A percentile compares a stretch with the other conserved stretches of the same genome.
Conservation (phyloP, 306 rosid species). For the Myrica gale region DNA sequence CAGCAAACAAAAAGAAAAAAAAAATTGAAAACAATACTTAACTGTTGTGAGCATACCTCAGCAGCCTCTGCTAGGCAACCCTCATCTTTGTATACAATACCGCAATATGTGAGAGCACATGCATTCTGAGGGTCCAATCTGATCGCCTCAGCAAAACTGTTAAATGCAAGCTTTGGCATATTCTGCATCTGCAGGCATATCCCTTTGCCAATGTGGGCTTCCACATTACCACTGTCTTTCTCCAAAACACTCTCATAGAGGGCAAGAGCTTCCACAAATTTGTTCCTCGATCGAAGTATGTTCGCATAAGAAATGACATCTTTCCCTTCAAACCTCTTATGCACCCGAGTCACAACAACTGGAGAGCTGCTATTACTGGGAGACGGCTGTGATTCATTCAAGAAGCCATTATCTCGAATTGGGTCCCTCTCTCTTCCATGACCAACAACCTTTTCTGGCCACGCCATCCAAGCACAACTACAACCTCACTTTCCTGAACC, state of each 20-base stretch:
- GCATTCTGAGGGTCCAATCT: constrained; percentile 80
- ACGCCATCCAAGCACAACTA: constrained; percentile 49
- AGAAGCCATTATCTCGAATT: constrained; percentile 67
- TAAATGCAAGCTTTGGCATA: constrained; percentile 79
- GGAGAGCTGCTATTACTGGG: constrained; percentile 44
- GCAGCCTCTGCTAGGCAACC: constrained; percentile 92
- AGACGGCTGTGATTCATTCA: constrained; percentile 51
- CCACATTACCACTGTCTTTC: constrained; percentile 62
- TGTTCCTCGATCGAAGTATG: constrained; percentile 83
- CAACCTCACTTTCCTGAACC: constrained; percentile 35
- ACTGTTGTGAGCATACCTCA: constrained; percentile 57
- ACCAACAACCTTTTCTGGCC: constrained; percentile 54
- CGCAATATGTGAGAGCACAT: constrained; percentile 86
- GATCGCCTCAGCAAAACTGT: constrained; percentile 76
- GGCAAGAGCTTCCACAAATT: constrained; percentile 77
- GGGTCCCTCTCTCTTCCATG: constrained; percentile 53
- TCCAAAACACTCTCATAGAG: constrained; percentile 70
- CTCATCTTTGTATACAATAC: constrained; percentile 89
- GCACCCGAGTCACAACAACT: constrained; percentile 26
- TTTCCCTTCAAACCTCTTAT: constrained; percentile 55
- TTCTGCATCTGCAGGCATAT: constrained; percentile 96
- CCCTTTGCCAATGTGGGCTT: constrained; percentile 94
- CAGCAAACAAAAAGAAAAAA: not conserved
- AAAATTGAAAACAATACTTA: too few relatives aligned
- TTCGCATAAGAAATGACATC: constrained; percentile 70